Evolutionary conservation across 345 rosid genomes (phyloP).

Genomic region (Cardamine resedifolia): DNA sequence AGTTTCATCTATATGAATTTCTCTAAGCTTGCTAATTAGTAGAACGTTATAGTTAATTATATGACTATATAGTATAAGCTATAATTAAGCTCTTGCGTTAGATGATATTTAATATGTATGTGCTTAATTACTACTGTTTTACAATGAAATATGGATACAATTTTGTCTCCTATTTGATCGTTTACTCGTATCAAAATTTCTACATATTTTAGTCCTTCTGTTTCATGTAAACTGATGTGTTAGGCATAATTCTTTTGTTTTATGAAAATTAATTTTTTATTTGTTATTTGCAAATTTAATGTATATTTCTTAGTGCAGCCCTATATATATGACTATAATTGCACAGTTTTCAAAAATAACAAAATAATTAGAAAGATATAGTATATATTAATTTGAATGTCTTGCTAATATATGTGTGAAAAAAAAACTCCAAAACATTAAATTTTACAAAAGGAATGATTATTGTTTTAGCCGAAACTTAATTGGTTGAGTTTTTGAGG

Average conservation of each 20-base stretch:
- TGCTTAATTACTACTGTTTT: conserved; percentile 3
- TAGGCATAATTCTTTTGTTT: not conserved
- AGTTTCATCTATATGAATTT: conserved; percentile 10
- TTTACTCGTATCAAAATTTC: not conserved
- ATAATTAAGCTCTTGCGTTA: conserved; percentile 1
- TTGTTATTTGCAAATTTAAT: not conserved
- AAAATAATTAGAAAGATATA: not conserved
- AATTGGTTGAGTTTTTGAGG: not conserved
- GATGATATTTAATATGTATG: not conserved
- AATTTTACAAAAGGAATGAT: not conserved
- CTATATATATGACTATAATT: conserved; percentile 9
- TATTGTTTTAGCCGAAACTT: not conserved
- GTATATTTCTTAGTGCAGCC: not conserved
- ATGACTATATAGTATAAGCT: conserved; percentile 22
- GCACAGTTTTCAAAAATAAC: not conserved
- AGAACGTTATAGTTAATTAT: conserved; percentile 8
- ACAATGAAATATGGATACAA: conserved; percentile 18
- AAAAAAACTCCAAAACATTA: not conserved
- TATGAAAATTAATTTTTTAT: not conserved
- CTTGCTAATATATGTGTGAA: not conserved
- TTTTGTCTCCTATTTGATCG: conserved; percentile 18
- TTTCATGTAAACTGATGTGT: conserved; percentile 15
- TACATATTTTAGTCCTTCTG: not conserved
- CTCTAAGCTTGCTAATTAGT: conserved; percentile 19
- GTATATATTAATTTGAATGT: not conserved